Percentiles rank a stretch among this genome's conserved stretches.
These are phyloP conservation scores for Botrytis cinerea DNA, from an alignment of 2,329 filamentous ascomycete genomes.

Conservation along the genomic window DNA sequence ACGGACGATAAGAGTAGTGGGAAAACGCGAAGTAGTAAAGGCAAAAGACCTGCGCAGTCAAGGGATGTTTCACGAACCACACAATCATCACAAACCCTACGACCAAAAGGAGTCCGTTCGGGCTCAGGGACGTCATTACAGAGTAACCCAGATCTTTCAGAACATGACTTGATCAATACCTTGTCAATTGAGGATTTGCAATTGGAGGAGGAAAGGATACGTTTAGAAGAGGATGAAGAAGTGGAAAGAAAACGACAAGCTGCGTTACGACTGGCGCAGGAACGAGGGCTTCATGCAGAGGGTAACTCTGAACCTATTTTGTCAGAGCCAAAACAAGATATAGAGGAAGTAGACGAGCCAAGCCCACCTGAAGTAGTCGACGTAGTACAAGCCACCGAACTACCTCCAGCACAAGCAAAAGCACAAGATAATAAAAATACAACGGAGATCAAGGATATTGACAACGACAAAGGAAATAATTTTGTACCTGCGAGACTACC, in stretches of 20 bases:
- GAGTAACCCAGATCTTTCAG: conserved; percentile 37
- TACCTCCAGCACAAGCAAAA: background rate
- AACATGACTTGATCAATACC: conserved; percentile 45
- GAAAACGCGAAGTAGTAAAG: conserved; percentile 61
- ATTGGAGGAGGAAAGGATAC: conserved; percentile 52
- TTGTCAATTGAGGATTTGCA: conserved; percentile 55
- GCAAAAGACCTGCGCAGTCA: conserved; percentile 50
- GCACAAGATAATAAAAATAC: background rate
- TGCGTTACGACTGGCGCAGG: conserved; percentile 53
- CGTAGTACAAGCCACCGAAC: background rate
- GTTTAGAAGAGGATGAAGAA: conserved; percentile 53
- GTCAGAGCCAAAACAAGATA: conserved; percentile 32
- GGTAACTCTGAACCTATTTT: conserved; percentile 28
- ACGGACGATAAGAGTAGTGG: conserved; percentile 72
- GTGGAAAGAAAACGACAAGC: conserved; percentile 55
- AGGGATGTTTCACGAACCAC: conserved; percentile 58
- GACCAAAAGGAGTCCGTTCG: conserved; percentile 27
- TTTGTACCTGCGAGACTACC: conserved; percentile 63
- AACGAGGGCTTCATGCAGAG: conserved; percentile 50
- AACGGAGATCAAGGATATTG: background rate
- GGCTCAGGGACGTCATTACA: conserved; percentile 41
- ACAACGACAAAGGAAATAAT: conserved; percentile 33
- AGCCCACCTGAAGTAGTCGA: background rate
- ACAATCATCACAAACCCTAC: conserved; percentile 36
- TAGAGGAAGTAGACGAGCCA: conserved; percentile 22